Percentiles rank a stretch among this genome's conserved stretches.
Conservation (phyloP, 2,329 filamentous ascomycete species). For the Colletotrichum tabaci region DNA sequence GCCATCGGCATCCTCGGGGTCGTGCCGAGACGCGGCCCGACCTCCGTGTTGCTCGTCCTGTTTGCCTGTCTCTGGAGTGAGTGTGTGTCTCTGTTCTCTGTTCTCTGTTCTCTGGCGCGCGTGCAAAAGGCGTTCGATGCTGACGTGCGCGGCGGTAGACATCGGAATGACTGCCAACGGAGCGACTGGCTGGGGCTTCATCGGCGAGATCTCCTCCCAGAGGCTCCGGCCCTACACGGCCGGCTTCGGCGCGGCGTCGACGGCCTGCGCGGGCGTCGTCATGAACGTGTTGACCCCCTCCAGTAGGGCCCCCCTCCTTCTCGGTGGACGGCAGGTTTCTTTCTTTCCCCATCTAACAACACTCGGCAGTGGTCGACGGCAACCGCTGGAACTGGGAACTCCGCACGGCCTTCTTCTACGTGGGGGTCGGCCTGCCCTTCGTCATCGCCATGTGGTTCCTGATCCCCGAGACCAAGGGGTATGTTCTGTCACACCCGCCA, state of each 20-base stretch:
- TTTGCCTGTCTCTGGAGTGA: slow-evolving; percentile 47
- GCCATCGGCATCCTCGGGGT: slow-evolving; percentile 45
- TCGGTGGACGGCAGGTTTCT: background rate
- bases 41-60: slow-evolving; percentile 43
- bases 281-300: slow-evolving; percentile 49
- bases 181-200: slow-evolving; percentile 50
- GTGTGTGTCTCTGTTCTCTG: slow-evolving; percentile 17
- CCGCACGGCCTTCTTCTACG: slow-evolving; percentile 52
- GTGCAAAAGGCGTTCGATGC: background rate
- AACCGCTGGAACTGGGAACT: slow-evolving; percentile 51
- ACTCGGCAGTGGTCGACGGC: slow-evolving; percentile 46
- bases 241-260: slow-evolving; percentile 49
- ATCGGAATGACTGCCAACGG: slow-evolving; percentile 47
- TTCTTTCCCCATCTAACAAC: no score
- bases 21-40: slow-evolving; percentile 36
- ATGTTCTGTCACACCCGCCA: slow-evolving; percentile 19
- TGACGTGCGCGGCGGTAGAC: slow-evolving; percentile 33
- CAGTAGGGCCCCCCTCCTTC: slow-evolving; percentile 18
- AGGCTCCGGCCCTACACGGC: slow-evolving; percentile 52
- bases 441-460: slow-evolving; percentile 48
- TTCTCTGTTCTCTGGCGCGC: no score
- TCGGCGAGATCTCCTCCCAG: slow-evolving; percentile 55
- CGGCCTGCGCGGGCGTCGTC: slow-evolving; percentile 44
- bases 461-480: slow-evolving; percentile 41
- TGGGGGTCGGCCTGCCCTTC: slow-evolving; percentile 47